These are phyloP conservation scores for Paraurostyla sp. DNA, from an alignment of 73 alveolate species.

Conservation along the genomic window DNA sequence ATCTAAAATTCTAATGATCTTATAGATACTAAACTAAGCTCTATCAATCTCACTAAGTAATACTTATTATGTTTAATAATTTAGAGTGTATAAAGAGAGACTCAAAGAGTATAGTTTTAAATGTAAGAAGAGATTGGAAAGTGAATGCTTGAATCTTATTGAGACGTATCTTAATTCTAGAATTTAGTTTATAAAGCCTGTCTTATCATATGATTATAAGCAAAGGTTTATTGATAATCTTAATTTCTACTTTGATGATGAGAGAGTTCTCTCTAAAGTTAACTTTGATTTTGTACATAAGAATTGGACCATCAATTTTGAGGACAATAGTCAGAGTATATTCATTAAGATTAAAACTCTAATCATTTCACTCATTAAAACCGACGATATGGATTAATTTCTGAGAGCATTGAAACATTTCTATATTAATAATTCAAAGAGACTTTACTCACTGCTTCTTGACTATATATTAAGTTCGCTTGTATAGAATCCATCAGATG, in stretches of 20 bases:
- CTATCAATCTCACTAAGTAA: constrained; percentile 33
- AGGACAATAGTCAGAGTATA: background rate
- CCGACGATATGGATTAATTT: constrained; percentile 44
- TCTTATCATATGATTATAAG: constrained; percentile 5
- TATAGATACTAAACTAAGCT: constrained; percentile 31
- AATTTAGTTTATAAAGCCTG: constrained; percentile 43
- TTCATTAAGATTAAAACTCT: constrained; percentile 40
- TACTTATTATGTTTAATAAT: background rate
- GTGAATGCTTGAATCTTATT: constrained; percentile 32
- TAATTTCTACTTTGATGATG: constrained; percentile 47
- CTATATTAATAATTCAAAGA: constrained; percentile 58
- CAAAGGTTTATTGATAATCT: constrained; percentile 8
- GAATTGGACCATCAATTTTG: constrained; percentile 62
- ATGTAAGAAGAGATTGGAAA: constrained; percentile 61
- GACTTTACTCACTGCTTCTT: constrained; percentile 50
- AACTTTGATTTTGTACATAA: constrained; percentile 19
- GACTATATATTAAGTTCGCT: constrained; percentile 18
- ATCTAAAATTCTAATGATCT: constrained; percentile 54
- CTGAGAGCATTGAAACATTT: constrained; percentile 49
- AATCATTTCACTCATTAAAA: constrained; percentile 29
- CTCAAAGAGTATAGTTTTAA: constrained; percentile 50
- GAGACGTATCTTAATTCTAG: constrained; percentile 53
- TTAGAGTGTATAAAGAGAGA: constrained; percentile 47
- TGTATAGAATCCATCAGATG: background rate
- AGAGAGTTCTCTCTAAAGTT: constrained; percentile 37